Percentiles rank a stretch among this genome's conserved stretches.
phyloP scores from a whole-genome alignment of 75 land plant species.

The Adiantum capillusveneris region DNA sequence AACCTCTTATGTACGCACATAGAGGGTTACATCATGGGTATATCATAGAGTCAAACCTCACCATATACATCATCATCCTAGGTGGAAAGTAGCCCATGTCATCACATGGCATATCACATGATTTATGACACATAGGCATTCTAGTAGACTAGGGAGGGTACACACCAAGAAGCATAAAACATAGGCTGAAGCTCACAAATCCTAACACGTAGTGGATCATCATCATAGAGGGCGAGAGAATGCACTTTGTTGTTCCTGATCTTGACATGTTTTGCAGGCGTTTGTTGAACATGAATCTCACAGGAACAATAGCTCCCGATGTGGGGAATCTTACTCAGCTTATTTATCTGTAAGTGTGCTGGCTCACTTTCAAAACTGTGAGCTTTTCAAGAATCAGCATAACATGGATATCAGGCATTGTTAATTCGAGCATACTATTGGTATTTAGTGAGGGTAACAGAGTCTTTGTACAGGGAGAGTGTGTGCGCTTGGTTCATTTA shows the following conservation, averaged over 20 bases:
- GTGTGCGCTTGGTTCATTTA: too few species aligned
- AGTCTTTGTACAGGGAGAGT: too few species aligned
- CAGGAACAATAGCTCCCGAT: conserved; percentile 57
- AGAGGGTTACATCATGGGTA: neutral
- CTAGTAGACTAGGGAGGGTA: too few species aligned
- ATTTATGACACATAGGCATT: too few species aligned
- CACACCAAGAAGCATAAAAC: too few species aligned
- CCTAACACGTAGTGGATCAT: too few species aligned
- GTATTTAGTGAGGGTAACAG: too few species aligned
- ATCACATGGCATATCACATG: neutral
- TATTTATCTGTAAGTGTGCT: conserved; percentile 44
- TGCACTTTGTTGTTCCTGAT: neutral
- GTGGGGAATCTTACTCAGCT: conserved; percentile 29
- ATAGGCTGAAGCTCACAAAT: neutral
- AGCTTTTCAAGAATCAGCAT: too few species aligned
- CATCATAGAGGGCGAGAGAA: too few species aligned
- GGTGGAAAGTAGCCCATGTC: neutral
- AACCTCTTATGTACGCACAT: too few species aligned
- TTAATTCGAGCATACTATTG: too few species aligned
- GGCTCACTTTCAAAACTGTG: neutral
- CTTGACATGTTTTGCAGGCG: conserved; percentile 31
- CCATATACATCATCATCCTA: too few species aligned
- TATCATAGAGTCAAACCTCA: neutral
- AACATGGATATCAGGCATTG: neutral
- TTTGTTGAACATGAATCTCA: conserved; percentile 54